Conservation (phyloP, 495 filamentous ascomycete species). For the Mytilinidion resinicola region DNA sequence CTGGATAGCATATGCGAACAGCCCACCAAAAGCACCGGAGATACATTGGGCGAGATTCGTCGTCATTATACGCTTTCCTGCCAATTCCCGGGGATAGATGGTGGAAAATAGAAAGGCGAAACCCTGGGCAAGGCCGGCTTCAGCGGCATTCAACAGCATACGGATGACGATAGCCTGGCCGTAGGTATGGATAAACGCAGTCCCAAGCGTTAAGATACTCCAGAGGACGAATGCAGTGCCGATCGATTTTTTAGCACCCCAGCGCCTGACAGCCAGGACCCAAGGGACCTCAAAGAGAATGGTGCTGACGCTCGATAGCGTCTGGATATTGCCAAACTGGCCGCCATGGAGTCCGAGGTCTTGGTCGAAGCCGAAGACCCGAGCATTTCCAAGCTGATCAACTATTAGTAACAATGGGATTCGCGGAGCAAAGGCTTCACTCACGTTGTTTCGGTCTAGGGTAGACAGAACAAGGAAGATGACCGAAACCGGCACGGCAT, state of each 20-base stretch:
- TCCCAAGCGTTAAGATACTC: slow-evolving; percentile 11
- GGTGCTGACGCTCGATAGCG: slow-evolving; percentile 17
- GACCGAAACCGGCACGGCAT: slow-evolving; percentile 4
- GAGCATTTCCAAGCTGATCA: slow-evolving; percentile 30
- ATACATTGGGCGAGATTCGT: slow-evolving; percentile 8
- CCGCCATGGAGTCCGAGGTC: slow-evolving; percentile 18
- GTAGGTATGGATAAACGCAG: slow-evolving; percentile 19
- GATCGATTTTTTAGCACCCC: slow-evolving; percentile 9
- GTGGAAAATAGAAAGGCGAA: slow-evolving; percentile 13
- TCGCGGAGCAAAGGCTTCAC: not conserved
- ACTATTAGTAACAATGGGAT: not conserved
- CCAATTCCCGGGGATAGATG: slow-evolving; percentile 7
- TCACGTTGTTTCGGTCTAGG: slow-evolving; percentile 8
- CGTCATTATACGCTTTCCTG: slow-evolving; percentile 10
- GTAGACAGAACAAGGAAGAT: slow-evolving; percentile 6
- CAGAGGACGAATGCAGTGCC: slow-evolving; percentile 10
- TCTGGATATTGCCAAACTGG: slow-evolving; percentile 32
- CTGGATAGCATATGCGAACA: slow-evolving; percentile 23
- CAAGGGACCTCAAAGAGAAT: slow-evolving; percentile 13
- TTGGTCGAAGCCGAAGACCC: slow-evolving; percentile 29
- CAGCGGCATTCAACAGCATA: slow-evolving; percentile 11
- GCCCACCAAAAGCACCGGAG: slow-evolving; percentile 25
- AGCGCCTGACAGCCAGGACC: slow-evolving; percentile 13
- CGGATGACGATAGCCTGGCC: slow-evolving; percentile 13
- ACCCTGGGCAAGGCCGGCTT: slow-evolving; percentile 15